Evolutionary conservation across 495 filamentous ascomycete genomes (phyloP).

Genomic region (Trichoderma virens): DNA sequence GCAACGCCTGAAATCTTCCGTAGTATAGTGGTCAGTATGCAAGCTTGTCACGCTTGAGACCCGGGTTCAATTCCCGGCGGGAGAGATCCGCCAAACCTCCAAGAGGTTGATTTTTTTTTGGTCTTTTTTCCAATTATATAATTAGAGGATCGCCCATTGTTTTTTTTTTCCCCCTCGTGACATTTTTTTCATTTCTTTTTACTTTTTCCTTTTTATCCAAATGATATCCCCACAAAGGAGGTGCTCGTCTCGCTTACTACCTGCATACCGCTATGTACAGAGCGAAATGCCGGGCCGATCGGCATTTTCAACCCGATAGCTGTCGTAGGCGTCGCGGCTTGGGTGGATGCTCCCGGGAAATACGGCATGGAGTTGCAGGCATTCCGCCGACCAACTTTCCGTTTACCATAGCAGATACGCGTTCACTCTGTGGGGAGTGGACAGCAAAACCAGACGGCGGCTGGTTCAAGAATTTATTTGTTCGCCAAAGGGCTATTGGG

Average conservation of each 20-base stretch:
- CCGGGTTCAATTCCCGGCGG: conserved; percentile 14
- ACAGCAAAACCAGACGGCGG: no score
- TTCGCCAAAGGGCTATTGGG: no score
- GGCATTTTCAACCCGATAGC: background rate
- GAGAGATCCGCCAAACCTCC: conserved; percentile 12
- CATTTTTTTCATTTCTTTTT: background rate
- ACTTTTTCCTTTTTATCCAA: no score
- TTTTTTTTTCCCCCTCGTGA: background rate
- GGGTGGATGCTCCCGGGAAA: background rate
- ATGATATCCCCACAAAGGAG: no score
- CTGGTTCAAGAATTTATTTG: no score
- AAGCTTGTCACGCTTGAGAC: conserved; percentile 13
- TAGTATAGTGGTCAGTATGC: conserved; percentile 14
- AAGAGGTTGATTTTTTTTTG: conserved; percentile 6
- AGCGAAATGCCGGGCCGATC: background rate
- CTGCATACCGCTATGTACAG: no score
- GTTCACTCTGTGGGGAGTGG: no score
- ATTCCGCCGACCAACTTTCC: no score
- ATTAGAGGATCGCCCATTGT: no score
- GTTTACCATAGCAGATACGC: no score
- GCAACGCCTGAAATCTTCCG: conserved; percentile 8
- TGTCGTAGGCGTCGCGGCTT: conserved; percentile 2
- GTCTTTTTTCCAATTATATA: background rate
- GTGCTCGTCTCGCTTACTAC: no score
- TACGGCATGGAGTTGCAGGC: background rate